Evolutionary conservation across 1,284 basidiomycete genomes (phyloP).

Genomic region (Porogramme epimiltina): DNA sequence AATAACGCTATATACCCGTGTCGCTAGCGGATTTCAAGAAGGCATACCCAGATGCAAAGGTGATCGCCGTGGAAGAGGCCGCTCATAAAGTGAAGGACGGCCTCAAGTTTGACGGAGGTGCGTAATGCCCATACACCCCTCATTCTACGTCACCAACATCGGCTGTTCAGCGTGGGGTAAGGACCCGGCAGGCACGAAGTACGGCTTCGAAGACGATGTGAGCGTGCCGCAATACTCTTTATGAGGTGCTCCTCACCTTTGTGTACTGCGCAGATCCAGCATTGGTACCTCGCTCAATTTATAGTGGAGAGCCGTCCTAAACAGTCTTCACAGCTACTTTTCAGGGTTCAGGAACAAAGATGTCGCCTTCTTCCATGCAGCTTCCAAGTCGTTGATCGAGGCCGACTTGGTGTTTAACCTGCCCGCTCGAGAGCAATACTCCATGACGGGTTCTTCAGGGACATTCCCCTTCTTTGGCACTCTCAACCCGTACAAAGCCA

Average conservation of each 20-base stretch:
- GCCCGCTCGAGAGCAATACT: constrained; percentile 77
- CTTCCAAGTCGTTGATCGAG: constrained; percentile 79
- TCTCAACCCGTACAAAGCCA: constrained; percentile 59
- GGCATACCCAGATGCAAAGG: constrained; percentile 77
- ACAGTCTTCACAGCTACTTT: constrained; percentile 60
- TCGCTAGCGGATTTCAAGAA: constrained; percentile 50
- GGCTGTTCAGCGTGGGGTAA: constrained; percentile 3
- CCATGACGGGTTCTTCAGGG: constrained; percentile 54
- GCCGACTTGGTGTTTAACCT: constrained; percentile 93
- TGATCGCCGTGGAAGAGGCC: constrained; percentile 66
- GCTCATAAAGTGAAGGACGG: constrained; percentile 43
- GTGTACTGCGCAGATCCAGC: constrained; percentile 45
- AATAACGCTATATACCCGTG: too few species aligned
- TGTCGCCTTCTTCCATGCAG: constrained; percentile 84
- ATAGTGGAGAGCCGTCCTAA: neutral
- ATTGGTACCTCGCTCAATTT: constrained; percentile 42
- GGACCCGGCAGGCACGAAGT: constrained; percentile 45
- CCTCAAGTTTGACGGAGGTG: constrained; percentile 62
- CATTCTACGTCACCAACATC: constrained; percentile 2
- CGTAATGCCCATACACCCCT: constrained; percentile 5
- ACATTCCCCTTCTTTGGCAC: constrained; percentile 47
- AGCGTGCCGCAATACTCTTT: constrained; percentile 19
- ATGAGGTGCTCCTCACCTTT: neutral
- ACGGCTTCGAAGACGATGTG: constrained; percentile 86
- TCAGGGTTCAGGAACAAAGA: constrained; percentile 86